A percentile compares a stretch with the other conserved stretches of the same genome.
Conservation (phyloP, 768 basidiomycete genomes). For the Gloeopeniophorella convolvens region DNA sequence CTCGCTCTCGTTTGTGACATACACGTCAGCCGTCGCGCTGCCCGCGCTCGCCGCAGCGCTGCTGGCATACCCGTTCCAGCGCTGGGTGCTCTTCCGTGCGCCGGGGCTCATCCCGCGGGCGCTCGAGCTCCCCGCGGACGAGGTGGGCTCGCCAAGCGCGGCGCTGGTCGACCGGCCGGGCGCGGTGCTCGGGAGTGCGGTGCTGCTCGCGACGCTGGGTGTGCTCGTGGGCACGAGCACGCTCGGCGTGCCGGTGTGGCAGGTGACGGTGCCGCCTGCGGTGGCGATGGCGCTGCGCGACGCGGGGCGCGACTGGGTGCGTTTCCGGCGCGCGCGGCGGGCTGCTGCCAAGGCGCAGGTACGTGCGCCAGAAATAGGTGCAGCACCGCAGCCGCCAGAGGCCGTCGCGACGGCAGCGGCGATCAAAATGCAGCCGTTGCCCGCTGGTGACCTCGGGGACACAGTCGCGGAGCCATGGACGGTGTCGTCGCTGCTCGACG, state of each 20-base stretch:
- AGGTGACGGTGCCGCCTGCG: constrained; percentile 79
- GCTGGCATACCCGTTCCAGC: constrained; percentile 55
- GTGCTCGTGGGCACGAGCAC: constrained; percentile 73
- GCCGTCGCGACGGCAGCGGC: not conserved
- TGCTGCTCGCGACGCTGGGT: constrained; percentile 63
- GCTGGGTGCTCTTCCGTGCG: constrained; percentile 48
- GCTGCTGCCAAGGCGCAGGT: not conserved
- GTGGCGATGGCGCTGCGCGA: constrained; percentile 66
- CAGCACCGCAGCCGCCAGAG: not conserved
- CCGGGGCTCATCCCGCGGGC: constrained; percentile 46
- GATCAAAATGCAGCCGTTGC: not conserved
- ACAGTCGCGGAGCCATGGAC: constrained; percentile 5
- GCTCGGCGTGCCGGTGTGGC: constrained; percentile 74
- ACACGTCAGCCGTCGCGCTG: constrained; percentile 77
- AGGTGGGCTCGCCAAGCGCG: constrained; percentile 36
- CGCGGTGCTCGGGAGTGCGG: constrained; percentile 62
- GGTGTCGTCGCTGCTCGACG: constrained; percentile 8
- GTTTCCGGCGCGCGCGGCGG: not conserved
- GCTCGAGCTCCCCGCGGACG: constrained; percentile 35
- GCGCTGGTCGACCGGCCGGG: constrained; percentile 70
- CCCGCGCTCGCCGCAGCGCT: constrained; percentile 65
- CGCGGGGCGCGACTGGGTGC: constrained; percentile 34
- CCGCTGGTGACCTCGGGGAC: not conserved
- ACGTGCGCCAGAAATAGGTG: too few relatives aligned
- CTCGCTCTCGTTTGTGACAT: constrained; percentile 65